phyloP scores from a whole-genome alignment of 352 stramenopile genomes.

The Phytophthora pini region DNA sequence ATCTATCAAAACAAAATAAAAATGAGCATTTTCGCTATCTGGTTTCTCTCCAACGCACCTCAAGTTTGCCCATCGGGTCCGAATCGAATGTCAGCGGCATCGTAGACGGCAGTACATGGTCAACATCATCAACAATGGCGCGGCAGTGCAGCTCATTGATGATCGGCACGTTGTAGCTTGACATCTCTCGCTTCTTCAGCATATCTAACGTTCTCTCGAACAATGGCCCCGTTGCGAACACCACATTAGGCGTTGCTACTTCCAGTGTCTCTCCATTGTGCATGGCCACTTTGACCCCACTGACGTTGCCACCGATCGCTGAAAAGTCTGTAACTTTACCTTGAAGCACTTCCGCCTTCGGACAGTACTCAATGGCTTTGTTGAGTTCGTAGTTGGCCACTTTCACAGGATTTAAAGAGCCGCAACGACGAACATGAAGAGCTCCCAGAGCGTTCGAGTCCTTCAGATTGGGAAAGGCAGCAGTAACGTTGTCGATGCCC shows the following conservation, averaged over 20 bases:
- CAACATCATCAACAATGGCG: conserved; percentile 69
- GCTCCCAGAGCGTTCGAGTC: conserved; percentile 62
- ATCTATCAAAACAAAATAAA: conserved; percentile 36
- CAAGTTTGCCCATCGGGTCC: conserved; percentile 67
- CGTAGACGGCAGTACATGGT: conserved; percentile 52
- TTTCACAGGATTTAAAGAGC: conserved; percentile 76
- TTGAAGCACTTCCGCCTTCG: conserved; percentile 57
- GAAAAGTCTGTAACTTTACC: conserved; percentile 73
- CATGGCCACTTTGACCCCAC: conserved; percentile 58
- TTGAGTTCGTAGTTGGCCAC: conserved; percentile 72
- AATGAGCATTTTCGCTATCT: background rate
- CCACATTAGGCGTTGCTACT: conserved; percentile 67
- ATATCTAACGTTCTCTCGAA: conserved; percentile 72
- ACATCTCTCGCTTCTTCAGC: conserved; percentile 59
- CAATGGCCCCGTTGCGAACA: conserved; percentile 74
- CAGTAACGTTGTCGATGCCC: conserved; percentile 64
- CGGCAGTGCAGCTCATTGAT: conserved; percentile 81
- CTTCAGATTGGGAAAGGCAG: conserved; percentile 66
- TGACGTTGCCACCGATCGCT: conserved; percentile 54
- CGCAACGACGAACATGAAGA: conserved; percentile 74
- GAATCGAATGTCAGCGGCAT: conserved; percentile 81
- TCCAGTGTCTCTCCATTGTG: conserved; percentile 60
- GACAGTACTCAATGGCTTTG: conserved; percentile 71
- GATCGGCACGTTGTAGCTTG: conserved; percentile 65
- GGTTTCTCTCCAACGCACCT: conserved; percentile 33